Conservation (phyloP, 176 grass and related monocot species). For the Aegilops umbellulata region DNA sequence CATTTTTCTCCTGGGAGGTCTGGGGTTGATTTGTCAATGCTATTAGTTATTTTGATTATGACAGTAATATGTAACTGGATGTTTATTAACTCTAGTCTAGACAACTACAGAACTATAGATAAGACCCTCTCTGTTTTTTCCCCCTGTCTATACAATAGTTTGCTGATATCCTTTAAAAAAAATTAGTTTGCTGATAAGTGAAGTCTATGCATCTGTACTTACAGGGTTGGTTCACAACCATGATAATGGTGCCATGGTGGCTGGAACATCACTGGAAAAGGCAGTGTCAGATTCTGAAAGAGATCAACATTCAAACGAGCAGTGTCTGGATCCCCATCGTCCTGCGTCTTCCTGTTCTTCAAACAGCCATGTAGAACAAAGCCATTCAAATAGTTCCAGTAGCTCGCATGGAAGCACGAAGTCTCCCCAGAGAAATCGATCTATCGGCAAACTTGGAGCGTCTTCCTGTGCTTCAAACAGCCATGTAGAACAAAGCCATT, state of each 20-base stretch:
- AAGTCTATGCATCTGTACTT: not conserved
- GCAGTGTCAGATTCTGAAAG: not conserved
- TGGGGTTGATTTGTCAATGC: not conserved
- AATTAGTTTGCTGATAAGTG: not conserved
- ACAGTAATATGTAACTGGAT: not conserved
- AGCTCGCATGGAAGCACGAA: conserved; percentile 23
- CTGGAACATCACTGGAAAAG: conserved; percentile 11
- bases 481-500: conserved; percentile 27
- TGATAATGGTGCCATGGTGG: not conserved
- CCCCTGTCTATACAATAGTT: not conserved
- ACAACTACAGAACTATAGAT: not conserved
- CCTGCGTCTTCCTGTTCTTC: conserved; percentile 22
- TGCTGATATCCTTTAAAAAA: no score
- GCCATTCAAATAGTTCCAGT: conserved; percentile 10
- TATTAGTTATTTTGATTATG: not conserved
- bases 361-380: conserved; percentile 22
- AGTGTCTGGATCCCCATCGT: not conserved
- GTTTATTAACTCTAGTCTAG: not conserved
- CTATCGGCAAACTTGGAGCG: conserved; percentile 18
- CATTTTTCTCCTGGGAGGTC: not conserved
- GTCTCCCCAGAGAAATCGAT: not conserved
- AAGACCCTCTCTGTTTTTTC: not conserved
- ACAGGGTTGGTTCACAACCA: conserved; percentile 23
- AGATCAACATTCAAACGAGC: not conserved
- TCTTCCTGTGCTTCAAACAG: conserved; percentile 22